Evolutionary conservation across 2,329 filamentous ascomycete genomes (phyloP), one percentile per base, ranked within the genome.

Genomic region (Aspergillus tanneri): DNA sequence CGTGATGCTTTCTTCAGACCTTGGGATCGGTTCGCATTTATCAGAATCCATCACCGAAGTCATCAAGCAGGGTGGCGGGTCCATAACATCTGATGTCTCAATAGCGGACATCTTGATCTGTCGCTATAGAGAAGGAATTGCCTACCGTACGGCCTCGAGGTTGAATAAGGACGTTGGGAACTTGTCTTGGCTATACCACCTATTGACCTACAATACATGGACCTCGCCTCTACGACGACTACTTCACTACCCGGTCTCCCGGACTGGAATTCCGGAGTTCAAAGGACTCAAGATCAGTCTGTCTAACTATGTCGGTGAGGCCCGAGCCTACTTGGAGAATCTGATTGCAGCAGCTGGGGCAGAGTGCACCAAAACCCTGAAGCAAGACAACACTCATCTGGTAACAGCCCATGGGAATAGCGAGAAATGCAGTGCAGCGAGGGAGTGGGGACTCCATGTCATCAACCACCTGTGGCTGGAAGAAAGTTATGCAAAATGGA

Each of bases 391-490:
- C 67, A 97, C 91, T 0, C 93, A 99, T 71, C 81, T 99, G 1
- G 86, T 99, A 61, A 96, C 92, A 0, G 93, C 93, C 4, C 87
- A 95, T 59, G 84, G 86, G 49, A 83, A 84, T 47, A 95, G 92
- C 63, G 93, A 97, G 65, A 99, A 99, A 70, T 96, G 88, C 67
- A 85, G 87, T 28, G 93, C 93, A 1, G 93, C 93, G 0, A 82
- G 83, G 52, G 93, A 97, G 71, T 99, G 93, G 93, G 86, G 87
- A 44, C 85, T 97, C 46, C 76, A 90, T 47, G 86, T 96, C 60
- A 77, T 96, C 60, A 99, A 97, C 67, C 93, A 99, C 66, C 78
- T 99, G 1, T 99, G 93, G 93, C 80, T 99, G 37, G 93, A 99
- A 69, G 93, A 99, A 64, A 95, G 90, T 69, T 99, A 97, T 64